Base-by-base conservation (phyloP, 805 yeast genomes). In the Ogataea minuta region DNA sequence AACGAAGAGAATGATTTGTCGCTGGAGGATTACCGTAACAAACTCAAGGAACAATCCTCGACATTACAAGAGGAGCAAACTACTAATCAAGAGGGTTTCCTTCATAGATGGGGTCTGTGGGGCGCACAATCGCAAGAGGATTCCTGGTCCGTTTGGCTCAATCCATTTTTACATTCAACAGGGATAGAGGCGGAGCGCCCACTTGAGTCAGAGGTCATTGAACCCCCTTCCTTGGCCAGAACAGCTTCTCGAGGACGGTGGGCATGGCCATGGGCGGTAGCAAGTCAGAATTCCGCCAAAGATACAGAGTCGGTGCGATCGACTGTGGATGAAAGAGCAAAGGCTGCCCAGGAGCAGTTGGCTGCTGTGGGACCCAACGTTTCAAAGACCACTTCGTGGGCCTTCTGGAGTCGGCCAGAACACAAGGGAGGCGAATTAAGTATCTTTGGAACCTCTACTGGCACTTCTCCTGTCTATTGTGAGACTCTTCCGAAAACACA, bases 331-430 rank as follows among this genome's bases (percentile, higher is more conserved):
- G 47, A 52, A 8, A 40, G 52, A 2, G 53, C 57, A 3, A 46
- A 46, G 21, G 58, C 53, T 23, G 54, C 61, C 1, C 33, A 32
- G 7, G 53, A 49, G 13, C 52, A 53, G 9, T 46, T 64, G 7
- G 46, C 52, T 26, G 36, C 40, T 16, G 39, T 48, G 23, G 49
- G 56, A 1, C 41, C 53, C 9, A 45, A 45, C 5, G 41, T 43
- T 5, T 36, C 49, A 3, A 49, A 44, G n/a, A 42, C 61, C 5
- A 26, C 42, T 3, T 50, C 64, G 1, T 63, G 68, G 68, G 64
- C 60, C 0, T 59, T 44, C 25, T 48, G 46, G 44, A 31, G 24
- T 10, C 23, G 26, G 8, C 23, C 34, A 12, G 38, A 39, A 6
- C 28, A 43, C 12, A 29, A 31, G 1, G 32, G 33, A 17, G 63